These are phyloP conservation scores for Phellopilus nigrolimitatus DNA, from an alignment of 1,284 basidiomycete genomes.

Conservation along the genomic window DNA sequence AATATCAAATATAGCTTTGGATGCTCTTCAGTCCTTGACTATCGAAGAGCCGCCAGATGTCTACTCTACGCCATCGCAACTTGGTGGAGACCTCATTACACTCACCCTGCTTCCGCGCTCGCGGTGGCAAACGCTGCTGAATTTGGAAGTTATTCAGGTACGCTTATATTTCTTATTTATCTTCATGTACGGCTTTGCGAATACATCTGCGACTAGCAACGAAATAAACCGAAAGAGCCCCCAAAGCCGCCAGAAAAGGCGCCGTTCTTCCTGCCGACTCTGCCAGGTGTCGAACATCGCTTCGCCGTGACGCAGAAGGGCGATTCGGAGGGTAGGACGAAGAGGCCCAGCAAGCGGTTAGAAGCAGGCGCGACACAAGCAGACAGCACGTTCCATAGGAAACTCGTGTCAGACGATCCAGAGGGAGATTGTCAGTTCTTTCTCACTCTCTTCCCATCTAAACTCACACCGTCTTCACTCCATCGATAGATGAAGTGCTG, in stretches of 20 bases:
- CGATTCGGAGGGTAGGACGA: conserved; percentile 30
- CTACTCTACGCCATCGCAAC: conserved; percentile 80
- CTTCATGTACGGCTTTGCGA: background rate
- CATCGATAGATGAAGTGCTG: conserved; percentile 74
- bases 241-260: conserved; percentile 94
- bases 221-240: conserved; percentile 95
- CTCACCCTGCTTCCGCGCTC: conserved; percentile 89
- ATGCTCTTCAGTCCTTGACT: conserved; percentile 50
- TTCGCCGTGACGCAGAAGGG: conserved; percentile 55
- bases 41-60: conserved; percentile 61
- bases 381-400: conserved; percentile 73
- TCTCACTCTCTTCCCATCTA: conserved; percentile 5
- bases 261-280: conserved; percentile 94
- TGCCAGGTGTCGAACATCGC: conserved; percentile 78
- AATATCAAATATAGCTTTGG: conserved; percentile 61
- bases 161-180: conserved; percentile 23
- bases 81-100: conserved; percentile 85
- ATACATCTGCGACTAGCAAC: conserved; percentile 49
- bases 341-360: conserved; percentile 49
- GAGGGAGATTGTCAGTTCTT: conserved; percentile 62
- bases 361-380: conserved; percentile 51
- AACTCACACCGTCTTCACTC: background rate
- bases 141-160: conserved; percentile 92
- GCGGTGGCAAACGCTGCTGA: conserved; percentile 94
- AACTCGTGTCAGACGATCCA: conserved; percentile 53